Conservation (phyloP, 345 rosid genomes). For the Corchorus olitorius region DNA sequence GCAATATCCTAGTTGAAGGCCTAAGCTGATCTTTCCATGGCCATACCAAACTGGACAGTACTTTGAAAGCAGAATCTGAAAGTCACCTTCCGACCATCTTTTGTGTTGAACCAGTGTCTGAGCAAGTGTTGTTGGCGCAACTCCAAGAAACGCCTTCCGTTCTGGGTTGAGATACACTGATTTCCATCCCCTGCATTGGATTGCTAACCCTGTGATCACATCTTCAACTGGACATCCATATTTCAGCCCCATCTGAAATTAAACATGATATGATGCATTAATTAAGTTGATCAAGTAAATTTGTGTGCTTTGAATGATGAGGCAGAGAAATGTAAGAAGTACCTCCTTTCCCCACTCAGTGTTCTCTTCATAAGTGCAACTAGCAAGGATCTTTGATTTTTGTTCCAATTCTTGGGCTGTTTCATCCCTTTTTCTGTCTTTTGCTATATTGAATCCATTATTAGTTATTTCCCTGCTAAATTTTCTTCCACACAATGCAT, state of each 20-base stretch:
- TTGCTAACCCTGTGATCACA: slow-evolving; percentile 80
- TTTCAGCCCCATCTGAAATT: slow-evolving; percentile 68
- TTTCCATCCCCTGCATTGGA: slow-evolving; percentile 75
- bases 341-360: slow-evolving; percentile 84
- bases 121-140: slow-evolving; percentile 53
- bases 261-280: not conserved
- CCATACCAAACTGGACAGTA: slow-evolving; percentile 66
- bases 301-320: not conserved
- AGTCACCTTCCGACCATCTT: slow-evolving; percentile 84
- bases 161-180: slow-evolving; percentile 60
- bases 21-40: slow-evolving; percentile 54
- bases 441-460: slow-evolving; percentile 29
- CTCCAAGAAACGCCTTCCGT: slow-evolving; percentile 60
- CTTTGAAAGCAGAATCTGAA: slow-evolving; percentile 66
- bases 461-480: slow-evolving; percentile 13
- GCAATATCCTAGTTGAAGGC: slow-evolving; percentile 51
- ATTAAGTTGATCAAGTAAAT: too few species aligned
- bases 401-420: slow-evolving; percentile 27
- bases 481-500: slow-evolving; percentile 52
- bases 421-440: slow-evolving; percentile 18
- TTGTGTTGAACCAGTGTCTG: slow-evolving; percentile 73
- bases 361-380: slow-evolving; percentile 52
- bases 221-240: slow-evolving; percentile 85
- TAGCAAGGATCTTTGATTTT: slow-evolving; percentile 53
- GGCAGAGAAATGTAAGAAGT: not conserved